Percentiles rank a stretch among this genome's conserved stretches.
These are phyloP conservation scores for Bocquillonia castaneifolia DNA, from an alignment of 441 rosid genomes.

Conservation along the genomic window DNA sequence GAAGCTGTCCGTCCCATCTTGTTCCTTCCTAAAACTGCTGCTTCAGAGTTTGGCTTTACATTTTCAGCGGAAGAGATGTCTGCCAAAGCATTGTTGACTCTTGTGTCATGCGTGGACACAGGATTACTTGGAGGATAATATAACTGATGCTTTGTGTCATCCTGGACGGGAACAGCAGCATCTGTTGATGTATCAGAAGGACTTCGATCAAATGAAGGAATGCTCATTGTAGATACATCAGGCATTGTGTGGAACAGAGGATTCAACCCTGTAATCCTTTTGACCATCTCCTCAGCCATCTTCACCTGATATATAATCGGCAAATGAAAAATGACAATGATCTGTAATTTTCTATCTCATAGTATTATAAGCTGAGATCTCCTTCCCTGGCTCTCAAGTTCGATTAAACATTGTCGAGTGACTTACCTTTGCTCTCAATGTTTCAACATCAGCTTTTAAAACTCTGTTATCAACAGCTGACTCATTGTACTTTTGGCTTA, in stretches of 20 bases:
- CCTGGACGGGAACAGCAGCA: constrained; percentile 52
- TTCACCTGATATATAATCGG: constrained; percentile 53
- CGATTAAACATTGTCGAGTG: not conserved
- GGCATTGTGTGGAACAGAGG: constrained; percentile 46
- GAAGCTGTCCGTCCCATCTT: constrained; percentile 65
- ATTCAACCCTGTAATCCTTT: constrained; percentile 72
- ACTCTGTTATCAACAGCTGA: constrained; percentile 85
- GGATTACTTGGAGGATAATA: constrained; percentile 34
- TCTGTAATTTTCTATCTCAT: constrained; percentile 2
- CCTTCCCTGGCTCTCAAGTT: constrained; percentile 4
- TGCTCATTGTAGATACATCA: constrained; percentile 40
- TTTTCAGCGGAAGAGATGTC: constrained; percentile 47
- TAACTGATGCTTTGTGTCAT: constrained; percentile 35
- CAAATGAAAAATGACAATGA: not conserved
- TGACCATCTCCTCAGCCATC: constrained; percentile 96
- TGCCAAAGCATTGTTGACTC: constrained; percentile 39
- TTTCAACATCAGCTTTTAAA: constrained; percentile 88
- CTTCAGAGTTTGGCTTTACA: constrained; percentile 28
- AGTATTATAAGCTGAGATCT: not conserved
- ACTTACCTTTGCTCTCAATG: constrained; percentile 73
- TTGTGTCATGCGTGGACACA: constrained; percentile 27
- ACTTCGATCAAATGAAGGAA: constrained; percentile 41
- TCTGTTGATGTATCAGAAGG: constrained; percentile 52
- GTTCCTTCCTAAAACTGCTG: constrained; percentile 27
- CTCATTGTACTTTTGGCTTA: constrained; percentile 68